Evolutionary conservation across 208 protist species (phyloP).

Genomic region (Jaenimonas drosophilae): DNA sequence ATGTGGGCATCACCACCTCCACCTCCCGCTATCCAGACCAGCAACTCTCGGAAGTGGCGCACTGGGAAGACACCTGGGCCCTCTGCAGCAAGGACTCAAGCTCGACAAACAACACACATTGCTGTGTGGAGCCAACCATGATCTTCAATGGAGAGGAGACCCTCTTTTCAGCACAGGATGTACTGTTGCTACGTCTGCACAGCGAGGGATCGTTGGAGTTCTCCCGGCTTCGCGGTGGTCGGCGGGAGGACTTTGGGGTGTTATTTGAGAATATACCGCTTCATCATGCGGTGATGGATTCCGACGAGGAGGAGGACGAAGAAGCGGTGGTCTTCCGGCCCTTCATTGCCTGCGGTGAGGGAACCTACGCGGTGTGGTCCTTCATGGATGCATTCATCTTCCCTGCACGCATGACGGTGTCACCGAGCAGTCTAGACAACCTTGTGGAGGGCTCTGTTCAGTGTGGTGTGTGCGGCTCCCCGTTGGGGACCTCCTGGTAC

Average conservation of each 20-base stretch:
- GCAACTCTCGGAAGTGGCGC: slow-evolving; percentile 37
- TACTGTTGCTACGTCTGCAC: slow-evolving; percentile 56
- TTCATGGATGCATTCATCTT: slow-evolving; percentile 57
- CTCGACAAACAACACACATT: slow-evolving; percentile 76
- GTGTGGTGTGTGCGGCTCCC: too few species aligned
- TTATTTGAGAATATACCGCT: slow-evolving; percentile 73
- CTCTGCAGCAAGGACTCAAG: slow-evolving; percentile 66
- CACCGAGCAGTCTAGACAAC: slow-evolving; percentile 34
- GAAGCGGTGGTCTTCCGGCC: slow-evolving; percentile 39
- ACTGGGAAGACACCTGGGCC: slow-evolving; percentile 69
- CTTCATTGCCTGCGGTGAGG: slow-evolving; percentile 53
- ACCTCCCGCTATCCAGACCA: slow-evolving; percentile 28
- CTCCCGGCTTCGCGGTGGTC: slow-evolving; percentile 46
- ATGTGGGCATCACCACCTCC: slow-evolving; percentile 74
- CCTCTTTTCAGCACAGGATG: slow-evolving; percentile 61
- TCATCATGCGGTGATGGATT: too few species aligned
- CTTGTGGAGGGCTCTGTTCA: too few species aligned
- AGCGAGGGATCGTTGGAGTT: slow-evolving; percentile 53
- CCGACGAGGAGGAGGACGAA: too few species aligned
- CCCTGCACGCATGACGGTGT: slow-evolving; percentile 57
- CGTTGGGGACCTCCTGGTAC: too few species aligned
- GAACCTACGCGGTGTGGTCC: slow-evolving; percentile 75
- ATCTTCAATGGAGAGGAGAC: slow-evolving; percentile 57
- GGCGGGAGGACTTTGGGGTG: slow-evolving; percentile 62
- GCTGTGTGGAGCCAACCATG: slow-evolving; percentile 70